phyloP scores from a whole-genome alignment of 768 basidiomycete species.

The Amanita subjunquillea region DNA sequence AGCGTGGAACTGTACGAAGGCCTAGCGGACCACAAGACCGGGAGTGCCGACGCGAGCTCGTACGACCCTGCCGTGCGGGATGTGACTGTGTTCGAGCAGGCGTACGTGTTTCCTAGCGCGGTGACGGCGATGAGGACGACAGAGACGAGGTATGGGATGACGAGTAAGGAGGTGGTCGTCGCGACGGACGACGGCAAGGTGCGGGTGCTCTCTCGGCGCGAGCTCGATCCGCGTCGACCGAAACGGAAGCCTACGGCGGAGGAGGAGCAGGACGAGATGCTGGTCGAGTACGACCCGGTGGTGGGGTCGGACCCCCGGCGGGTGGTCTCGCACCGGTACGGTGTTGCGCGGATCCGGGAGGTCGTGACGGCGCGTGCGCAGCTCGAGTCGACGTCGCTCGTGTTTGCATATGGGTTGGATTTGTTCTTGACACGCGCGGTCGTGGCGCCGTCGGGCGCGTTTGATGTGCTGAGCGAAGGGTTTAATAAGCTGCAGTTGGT shows the following conservation, averaged over 20 bases:
- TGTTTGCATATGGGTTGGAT: constrained; percentile 83
- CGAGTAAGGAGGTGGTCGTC: constrained; percentile 80
- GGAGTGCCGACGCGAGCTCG: constrained; percentile 39
- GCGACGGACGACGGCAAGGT: constrained; percentile 69
- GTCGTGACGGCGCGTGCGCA: constrained; percentile 76
- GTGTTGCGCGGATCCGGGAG: constrained; percentile 61
- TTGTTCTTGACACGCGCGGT: constrained; percentile 67
- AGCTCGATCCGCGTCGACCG: constrained; percentile 81
- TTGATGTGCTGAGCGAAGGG: constrained; percentile 83
- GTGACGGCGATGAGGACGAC: constrained; percentile 68
- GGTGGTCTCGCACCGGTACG: constrained; percentile 39
- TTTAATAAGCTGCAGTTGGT: constrained; percentile 93
- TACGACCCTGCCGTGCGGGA: constrained; percentile 40
- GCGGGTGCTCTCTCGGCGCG: constrained; percentile 57
- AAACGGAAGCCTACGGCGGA: constrained; percentile 60
- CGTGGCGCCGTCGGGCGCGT: constrained; percentile 76
- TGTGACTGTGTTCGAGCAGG: constrained; percentile 52
- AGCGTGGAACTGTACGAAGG: constrained; percentile 90
- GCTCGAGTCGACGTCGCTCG: constrained; percentile 85
- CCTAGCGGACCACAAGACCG: constrained; percentile 53
- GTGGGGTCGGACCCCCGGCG: constrained; percentile 58
- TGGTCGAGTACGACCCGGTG: constrained; percentile 78
- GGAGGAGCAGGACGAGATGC: constrained; percentile 76
- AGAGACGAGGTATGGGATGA: constrained; percentile 80
- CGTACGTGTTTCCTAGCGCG: constrained; percentile 60